Conservation (phyloP, 805 yeast species). For the Helenozyma rhizophorensis region DNA sequence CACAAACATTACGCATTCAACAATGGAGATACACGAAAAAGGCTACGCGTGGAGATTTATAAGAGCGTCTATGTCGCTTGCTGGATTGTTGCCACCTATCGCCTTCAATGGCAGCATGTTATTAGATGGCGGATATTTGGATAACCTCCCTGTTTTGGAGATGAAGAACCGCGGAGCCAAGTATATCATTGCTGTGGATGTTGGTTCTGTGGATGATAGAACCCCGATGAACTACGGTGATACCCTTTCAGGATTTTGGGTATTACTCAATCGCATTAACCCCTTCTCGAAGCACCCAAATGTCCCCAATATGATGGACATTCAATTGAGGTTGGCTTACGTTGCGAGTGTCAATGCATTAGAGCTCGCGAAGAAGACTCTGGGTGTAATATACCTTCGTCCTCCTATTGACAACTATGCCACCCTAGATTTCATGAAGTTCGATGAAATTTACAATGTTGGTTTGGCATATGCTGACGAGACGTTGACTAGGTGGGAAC, state of each 20-base stretch:
- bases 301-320: slow-evolving; percentile 92
- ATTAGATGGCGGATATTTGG: slow-evolving; percentile 94
- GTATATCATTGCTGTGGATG: slow-evolving; percentile 88
- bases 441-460: slow-evolving; percentile 81
- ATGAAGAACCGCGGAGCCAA: slow-evolving; percentile 89
- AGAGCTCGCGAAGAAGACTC: slow-evolving; percentile 77
- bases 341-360: slow-evolving; percentile 93
- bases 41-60: slow-evolving; percentile 96
- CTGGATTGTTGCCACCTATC: slow-evolving; percentile 87
- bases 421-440: slow-evolving; percentile 87
- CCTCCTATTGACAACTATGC: slow-evolving; percentile 94
- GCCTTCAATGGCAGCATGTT: slow-evolving; percentile 90
- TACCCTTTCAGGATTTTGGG: slow-evolving; percentile 90
- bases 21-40: slow-evolving; percentile 88
- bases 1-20: slow-evolving; percentile 89
- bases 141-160: slow-evolving; percentile 86
- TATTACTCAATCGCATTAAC: slow-evolving; percentile 77
- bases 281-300: slow-evolving; percentile 85
- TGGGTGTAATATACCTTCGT: slow-evolving; percentile 81
- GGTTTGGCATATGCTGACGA: slow-evolving; percentile 72
- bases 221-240: slow-evolving; percentile 91
- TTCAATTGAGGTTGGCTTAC: slow-evolving; percentile 87
- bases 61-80: slow-evolving; percentile 94
- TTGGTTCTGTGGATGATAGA: slow-evolving; percentile 90
- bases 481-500: slow-evolving; percentile 48